Percentiles rank a stretch among this genome's conserved stretches.
Conservation (phyloP, 306 rosid genomes). For the Lupinus albus region DNA sequence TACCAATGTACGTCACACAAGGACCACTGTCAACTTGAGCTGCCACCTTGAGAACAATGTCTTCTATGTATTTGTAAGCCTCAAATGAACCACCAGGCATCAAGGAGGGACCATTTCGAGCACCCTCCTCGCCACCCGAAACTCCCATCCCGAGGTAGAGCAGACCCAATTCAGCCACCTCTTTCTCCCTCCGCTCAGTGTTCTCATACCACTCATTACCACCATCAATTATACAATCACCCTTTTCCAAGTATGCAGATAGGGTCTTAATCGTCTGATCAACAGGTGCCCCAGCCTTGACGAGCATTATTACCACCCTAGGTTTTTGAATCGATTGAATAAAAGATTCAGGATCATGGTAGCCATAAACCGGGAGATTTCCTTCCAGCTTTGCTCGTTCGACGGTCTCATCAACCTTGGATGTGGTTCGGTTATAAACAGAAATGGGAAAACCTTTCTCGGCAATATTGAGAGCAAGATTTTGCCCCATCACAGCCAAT, state of each 20-base stretch:
- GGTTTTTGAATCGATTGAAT: slow-evolving; percentile 86
- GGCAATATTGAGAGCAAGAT: slow-evolving; percentile 88
- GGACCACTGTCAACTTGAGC: slow-evolving; percentile 97
- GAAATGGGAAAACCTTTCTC: slow-evolving; percentile 96
- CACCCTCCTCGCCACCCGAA: slow-evolving; percentile 98
- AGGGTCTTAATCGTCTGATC: slow-evolving; percentile 93
- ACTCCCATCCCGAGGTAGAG: slow-evolving; percentile 97
- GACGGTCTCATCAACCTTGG: slow-evolving; percentile 90
- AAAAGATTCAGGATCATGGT: slow-evolving; percentile 88
- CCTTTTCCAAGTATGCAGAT: slow-evolving; percentile 76
- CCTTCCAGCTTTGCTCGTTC: slow-evolving; percentile 84
- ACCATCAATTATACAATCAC: slow-evolving; percentile 90
- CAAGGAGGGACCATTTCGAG: slow-evolving; percentile 87
- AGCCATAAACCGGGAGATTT: slow-evolving; percentile 81
- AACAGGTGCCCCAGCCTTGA: slow-evolving; percentile 94
- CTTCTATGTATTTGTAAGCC: slow-evolving; percentile 84
- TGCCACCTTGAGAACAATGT: slow-evolving; percentile 91
- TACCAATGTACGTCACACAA: slow-evolving; percentile 83
- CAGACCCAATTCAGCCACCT: slow-evolving; percentile 65
- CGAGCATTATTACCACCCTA: slow-evolving; percentile 84
- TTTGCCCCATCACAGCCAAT: slow-evolving; percentile 96
- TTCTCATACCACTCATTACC: slow-evolving; percentile 98
- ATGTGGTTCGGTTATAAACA: slow-evolving; percentile 82
- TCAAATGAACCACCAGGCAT: slow-evolving; percentile 95
- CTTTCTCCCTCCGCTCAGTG: slow-evolving; percentile 89